Evolutionary conservation across 2,329 filamentous ascomycete species (phyloP), one percentile per base, ranked within the genome.

Genomic region (Clonostachys sp.): DNA sequence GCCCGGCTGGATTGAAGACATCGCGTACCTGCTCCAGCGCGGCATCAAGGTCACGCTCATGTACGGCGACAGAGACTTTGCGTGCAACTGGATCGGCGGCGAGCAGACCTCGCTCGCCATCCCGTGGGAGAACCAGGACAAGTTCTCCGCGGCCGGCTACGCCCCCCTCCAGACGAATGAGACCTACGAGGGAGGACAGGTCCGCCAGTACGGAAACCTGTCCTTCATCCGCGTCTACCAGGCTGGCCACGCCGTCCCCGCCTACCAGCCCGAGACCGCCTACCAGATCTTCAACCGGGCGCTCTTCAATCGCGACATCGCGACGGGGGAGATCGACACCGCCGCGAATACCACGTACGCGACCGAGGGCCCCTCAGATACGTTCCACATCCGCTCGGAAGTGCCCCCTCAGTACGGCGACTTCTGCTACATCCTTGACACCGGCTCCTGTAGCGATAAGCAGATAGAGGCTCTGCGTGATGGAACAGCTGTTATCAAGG

Each of bases 41-140:
- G 81, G 80, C 20, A 77, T 87, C 16, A 80, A 78, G 16, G 78
- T 90, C 16, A 81, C 83, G 3, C 66, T 90, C 48, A 75, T 88
- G 50, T 87, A 89, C 61, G 75, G 80, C 24, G 80, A 84, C 57
- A 66, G 78, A 50, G 81, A 84, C 61, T 84, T 80, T 57, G 75
- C 81, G 50, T 84, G 80, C 62, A 84, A 84, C 61, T 84, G 85
- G 66, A 71, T 85, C 53, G 89, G 89, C n/a, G 89, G 87, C 35
- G 78, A 74, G 6, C 65, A 60, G 12, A 71, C 70, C 2, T 71
- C 74, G 2, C 66, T 80, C 34, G 64, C 66, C 0, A 62, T 81
- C 20, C 60, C 66, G 12, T 80, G 70, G 55, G 49, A 61, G 2
- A 67, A 63, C 3, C 58, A 66, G 8, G 50, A 62, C 1, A 59